Conservation (phyloP, 495 filamentous ascomycete genomes). For the Podospora tetraspora region DNA sequence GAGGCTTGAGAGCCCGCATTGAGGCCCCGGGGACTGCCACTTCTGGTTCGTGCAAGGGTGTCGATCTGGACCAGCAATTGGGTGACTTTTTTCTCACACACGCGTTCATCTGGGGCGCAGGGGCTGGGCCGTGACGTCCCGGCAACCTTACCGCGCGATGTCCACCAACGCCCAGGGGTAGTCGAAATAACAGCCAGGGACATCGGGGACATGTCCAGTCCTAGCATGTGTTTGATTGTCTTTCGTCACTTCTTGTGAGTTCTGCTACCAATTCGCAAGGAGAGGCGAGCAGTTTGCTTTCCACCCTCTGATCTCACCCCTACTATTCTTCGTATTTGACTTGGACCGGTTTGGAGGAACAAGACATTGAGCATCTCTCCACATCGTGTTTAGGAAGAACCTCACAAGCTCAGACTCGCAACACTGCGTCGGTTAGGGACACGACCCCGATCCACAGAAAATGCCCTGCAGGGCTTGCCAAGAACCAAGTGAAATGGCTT, state of each 20-base stretch:
- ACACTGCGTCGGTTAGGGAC: neutral
- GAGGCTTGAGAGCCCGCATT: neutral
- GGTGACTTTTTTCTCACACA: neutral
- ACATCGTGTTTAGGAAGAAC: neutral
- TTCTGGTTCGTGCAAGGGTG: neutral
- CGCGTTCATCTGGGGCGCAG: neutral
- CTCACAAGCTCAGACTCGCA: neutral
- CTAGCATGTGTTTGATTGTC: neutral
- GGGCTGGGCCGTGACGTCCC: neutral
- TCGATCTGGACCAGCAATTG: neutral
- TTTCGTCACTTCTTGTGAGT: neutral
- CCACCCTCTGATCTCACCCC: too few relatives aligned
- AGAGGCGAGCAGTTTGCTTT: neutral
- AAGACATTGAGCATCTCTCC: neutral
- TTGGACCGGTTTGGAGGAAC: neutral
- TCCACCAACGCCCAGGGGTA: neutral
- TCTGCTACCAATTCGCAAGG: neutral
- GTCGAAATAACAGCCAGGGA: neutral
- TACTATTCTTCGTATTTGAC: too few relatives aligned
- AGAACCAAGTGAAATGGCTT: neutral
- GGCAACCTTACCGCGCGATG: neutral
- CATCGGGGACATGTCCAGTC: neutral
- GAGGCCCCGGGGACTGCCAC: neutral
- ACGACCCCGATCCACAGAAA: neutral
- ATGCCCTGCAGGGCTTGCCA: neutral